Evolutionary conservation across 2,329 filamentous ascomycete species (phyloP), one percentile per base, ranked within the genome.

Genomic region (Arthrobotrys entomopaga): DNA sequence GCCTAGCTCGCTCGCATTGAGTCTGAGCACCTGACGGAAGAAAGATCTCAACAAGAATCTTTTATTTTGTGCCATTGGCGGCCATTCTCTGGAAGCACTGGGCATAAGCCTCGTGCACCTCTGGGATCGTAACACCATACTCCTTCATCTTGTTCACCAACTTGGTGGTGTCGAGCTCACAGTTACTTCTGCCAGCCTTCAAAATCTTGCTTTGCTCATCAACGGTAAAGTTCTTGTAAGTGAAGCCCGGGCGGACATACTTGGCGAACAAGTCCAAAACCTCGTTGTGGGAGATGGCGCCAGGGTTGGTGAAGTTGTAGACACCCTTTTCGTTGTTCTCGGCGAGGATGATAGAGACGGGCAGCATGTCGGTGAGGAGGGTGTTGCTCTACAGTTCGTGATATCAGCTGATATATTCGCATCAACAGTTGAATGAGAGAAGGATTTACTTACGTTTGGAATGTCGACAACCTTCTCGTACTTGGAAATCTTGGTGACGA

Each of bases 221-320:
- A 48, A 90, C 79, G 1, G 84, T 85, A 79, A 90, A 90, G 82
- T 90, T 90, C 82, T 85, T 84, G 87, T 87, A 90, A 46, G 82
- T 84, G 77, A 88, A 86, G 26, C 79, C 80, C 1, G 88, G 88
- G 46, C 87, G 84, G 42, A 90, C 85, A 76, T 88, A 87, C 76
- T 89, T 84, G 78, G 85, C 86, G 82, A 89, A 90, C 48, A 90
- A 82, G 1, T 82, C 77, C 43, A 90, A 82, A 5, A 90, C 87
- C 81, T 90, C 87, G 80, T 90, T 90, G 81, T 90, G 88, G n/a
- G 87, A 88, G 80, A 90, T 90, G 76, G 87, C 86, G 11, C 88
- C 88, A 0, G 88, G 88, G 81, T 90, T 90, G 73, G 88, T 90
- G 71, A 77, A 57, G 82, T 90, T 90, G 81, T 88, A 89, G 77